phyloP scores from a whole-genome alignment of 169 alveolate species.

The Eimeria nieschulzi region DNA sequence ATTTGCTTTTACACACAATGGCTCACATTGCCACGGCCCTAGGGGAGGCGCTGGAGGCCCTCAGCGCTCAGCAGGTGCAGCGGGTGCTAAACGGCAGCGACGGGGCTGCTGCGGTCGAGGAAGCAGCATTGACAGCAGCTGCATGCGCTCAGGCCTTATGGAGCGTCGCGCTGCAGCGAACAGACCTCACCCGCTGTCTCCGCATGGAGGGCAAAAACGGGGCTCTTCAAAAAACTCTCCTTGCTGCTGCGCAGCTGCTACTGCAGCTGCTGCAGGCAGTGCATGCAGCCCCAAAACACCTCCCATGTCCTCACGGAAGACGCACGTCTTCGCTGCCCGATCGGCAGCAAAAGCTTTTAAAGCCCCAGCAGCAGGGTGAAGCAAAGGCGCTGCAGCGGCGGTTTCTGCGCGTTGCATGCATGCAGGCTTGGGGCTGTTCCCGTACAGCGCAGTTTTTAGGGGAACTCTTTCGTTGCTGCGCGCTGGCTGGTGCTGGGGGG shows the following conservation, averaged over 20 bases:
- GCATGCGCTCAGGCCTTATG: constrained; percentile 41
- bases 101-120: neutral
- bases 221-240: constrained; percentile 10
- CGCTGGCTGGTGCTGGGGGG: neutral
- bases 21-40: neutral
- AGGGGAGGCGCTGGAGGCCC: neutral
- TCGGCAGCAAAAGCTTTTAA: neutral
- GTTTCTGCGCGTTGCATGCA: neutral
- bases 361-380: neutral
- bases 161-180: constrained; percentile 18
- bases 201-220: neutral
- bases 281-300: constrained; percentile 17
- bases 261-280: constrained; percentile 15
- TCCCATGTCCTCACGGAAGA: neutral
- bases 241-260: constrained; percentile 43
- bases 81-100: constrained; percentile 2
- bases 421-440: constrained; percentile 25
- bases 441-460: constrained; percentile 24
- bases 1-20: neutral
- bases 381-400: constrained; percentile 24
- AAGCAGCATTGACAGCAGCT: constrained; percentile 11
- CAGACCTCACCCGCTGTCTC: constrained; percentile 10
- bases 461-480: constrained; percentile 13
- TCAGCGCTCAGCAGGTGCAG: neutral
- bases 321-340: neutral